Conservation (phyloP, 2,329 filamentous ascomycete species). For the Fusarium multiceps region DNA sequence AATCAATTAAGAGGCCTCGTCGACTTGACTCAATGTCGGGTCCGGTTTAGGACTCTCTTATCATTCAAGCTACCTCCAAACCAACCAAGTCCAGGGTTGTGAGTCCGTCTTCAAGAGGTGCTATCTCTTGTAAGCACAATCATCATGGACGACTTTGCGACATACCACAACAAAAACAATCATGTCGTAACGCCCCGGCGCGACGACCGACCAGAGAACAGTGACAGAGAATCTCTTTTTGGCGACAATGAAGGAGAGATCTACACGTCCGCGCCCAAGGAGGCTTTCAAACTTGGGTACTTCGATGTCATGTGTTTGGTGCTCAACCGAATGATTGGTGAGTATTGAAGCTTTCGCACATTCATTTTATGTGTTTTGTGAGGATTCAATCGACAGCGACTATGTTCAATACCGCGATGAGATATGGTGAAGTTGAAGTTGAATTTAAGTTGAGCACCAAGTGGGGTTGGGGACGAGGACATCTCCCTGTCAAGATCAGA, state of each 20-base stretch:
- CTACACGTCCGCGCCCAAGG: slow-evolving; percentile 50
- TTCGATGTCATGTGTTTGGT: slow-evolving; percentile 53
- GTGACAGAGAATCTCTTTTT: slow-evolving; percentile 34
- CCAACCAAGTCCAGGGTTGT: not conserved
- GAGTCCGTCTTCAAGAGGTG: not conserved
- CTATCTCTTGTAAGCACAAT: not conserved
- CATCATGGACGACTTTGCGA: slow-evolving; percentile 48
- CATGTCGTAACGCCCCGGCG: slow-evolving; percentile 3
- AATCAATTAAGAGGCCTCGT: not conserved
- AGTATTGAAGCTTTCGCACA: slow-evolving; percentile 15
- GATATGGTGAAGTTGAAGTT: slow-evolving; percentile 34
- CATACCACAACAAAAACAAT: slow-evolving; percentile 25
- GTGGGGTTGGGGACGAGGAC: slow-evolving; percentile 32
- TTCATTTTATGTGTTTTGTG: no score
- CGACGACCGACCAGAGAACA: slow-evolving; percentile 26
- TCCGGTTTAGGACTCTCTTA: slow-evolving; percentile 3
- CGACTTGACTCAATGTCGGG: slow-evolving; percentile 13
- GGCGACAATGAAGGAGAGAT: slow-evolving; percentile 44
- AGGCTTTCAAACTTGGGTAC: slow-evolving; percentile 51
- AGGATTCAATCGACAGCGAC: no score
- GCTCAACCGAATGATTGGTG: slow-evolving; percentile 54
- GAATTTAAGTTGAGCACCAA: slow-evolving; percentile 38
- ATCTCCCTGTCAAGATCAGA: slow-evolving; percentile 23
- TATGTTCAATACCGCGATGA: not conserved
- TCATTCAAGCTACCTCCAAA: not conserved